A percentile compares a stretch with the other conserved stretches of the same genome.
Conservation (phyloP, 1,284 basidiomycete species). For the Ceratobasidium sp. region DNA sequence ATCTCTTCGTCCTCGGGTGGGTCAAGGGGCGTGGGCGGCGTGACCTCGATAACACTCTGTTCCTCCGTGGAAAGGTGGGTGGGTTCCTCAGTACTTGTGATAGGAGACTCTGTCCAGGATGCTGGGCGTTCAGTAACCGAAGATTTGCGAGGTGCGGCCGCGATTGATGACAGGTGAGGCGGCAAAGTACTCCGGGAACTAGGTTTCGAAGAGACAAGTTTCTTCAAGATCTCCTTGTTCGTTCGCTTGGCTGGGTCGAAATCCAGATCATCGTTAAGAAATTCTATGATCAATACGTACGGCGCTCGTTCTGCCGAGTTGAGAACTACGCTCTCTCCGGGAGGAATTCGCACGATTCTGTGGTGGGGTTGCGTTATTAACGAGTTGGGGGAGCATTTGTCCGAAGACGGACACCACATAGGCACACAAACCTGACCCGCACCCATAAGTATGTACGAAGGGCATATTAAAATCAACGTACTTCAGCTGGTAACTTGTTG, state of each 20-base stretch:
- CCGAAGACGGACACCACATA: conserved; percentile 90
- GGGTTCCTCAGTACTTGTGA: conserved; percentile 12
- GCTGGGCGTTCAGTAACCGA: conserved; percentile 11
- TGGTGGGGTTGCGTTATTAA: conserved; percentile 80
- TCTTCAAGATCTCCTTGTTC: conserved; percentile 89
- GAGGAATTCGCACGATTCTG: conserved; percentile 96
- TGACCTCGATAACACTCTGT: conserved; percentile 38
- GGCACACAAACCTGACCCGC: conserved; percentile 89
- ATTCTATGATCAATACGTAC: conserved; percentile 93
- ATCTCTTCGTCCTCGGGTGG: conserved; percentile 79
- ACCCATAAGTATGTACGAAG: conserved; percentile 7
- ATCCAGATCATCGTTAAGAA: conserved; percentile 91
- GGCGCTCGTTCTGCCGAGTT: conserved; percentile 98
- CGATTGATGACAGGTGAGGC: conserved; percentile 11
- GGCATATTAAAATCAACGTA: conserved; percentile 57
- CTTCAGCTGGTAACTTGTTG: conserved; percentile 95
- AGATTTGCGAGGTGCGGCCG: conserved; percentile 15
- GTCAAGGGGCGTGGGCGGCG: conserved; percentile 44
- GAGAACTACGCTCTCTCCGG: conserved; percentile 96
- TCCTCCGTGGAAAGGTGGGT: conserved; percentile 23
- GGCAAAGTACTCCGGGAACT: conserved; percentile 53
- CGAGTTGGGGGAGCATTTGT: conserved; percentile 60
- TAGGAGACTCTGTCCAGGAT: conserved; percentile 37
- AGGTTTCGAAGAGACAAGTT: conserved; percentile 82
- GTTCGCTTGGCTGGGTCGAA: conserved; percentile 89